phyloP scores from a whole-genome alignment of 2,329 filamentous ascomycete species.

The Delphinella strobiligena region DNA sequence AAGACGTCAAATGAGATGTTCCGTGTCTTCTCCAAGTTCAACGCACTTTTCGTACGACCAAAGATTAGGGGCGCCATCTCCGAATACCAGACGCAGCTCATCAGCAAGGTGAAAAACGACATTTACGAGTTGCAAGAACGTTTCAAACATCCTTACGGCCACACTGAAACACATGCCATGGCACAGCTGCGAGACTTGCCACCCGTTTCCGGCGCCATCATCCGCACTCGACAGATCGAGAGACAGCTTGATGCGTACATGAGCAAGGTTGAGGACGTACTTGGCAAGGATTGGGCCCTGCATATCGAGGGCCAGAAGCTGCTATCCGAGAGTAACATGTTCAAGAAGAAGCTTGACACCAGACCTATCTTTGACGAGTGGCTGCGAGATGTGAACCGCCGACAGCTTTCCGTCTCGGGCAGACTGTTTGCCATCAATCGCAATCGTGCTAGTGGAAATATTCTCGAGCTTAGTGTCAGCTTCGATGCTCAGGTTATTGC shows the following conservation, averaged over 20 bases:
- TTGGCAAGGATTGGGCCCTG: slow-evolving; percentile 87
- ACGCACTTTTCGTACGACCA: slow-evolving; percentile 93
- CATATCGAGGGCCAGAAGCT: slow-evolving; percentile 93
- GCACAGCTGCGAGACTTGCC: slow-evolving; percentile 91
- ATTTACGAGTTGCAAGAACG: slow-evolving; percentile 88
- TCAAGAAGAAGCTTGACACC: slow-evolving; percentile 92
- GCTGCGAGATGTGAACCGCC: slow-evolving; percentile 77
- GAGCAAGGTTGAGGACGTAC: slow-evolving; percentile 96
- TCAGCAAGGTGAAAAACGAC: slow-evolving; percentile 94
- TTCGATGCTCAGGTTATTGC: slow-evolving; percentile 97
- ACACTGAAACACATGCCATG: slow-evolving; percentile 97
- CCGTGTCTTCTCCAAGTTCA: slow-evolving; percentile 98
- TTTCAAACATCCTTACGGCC: slow-evolving; percentile 97
- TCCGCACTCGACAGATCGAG: slow-evolving; percentile 96
- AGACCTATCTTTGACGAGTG: slow-evolving; percentile 90
- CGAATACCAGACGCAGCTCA: slow-evolving; percentile 95
- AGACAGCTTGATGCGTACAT: slow-evolving; percentile 92
- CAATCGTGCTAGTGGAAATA: slow-evolving; percentile 81
- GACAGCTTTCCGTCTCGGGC: slow-evolving; percentile 83
- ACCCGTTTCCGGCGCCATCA: slow-evolving; percentile 91
- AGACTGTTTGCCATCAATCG: slow-evolving; percentile 82
- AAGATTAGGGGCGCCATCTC: slow-evolving; percentile 97
- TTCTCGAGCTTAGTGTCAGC: slow-evolving; percentile 81
- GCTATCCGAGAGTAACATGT: slow-evolving; percentile 79
- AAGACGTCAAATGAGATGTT: slow-evolving; percentile 99